Evolutionary conservation across 2,329 filamentous ascomycete genomes (phyloP).

Genomic region (Knoxdaviesia capensis): DNA sequence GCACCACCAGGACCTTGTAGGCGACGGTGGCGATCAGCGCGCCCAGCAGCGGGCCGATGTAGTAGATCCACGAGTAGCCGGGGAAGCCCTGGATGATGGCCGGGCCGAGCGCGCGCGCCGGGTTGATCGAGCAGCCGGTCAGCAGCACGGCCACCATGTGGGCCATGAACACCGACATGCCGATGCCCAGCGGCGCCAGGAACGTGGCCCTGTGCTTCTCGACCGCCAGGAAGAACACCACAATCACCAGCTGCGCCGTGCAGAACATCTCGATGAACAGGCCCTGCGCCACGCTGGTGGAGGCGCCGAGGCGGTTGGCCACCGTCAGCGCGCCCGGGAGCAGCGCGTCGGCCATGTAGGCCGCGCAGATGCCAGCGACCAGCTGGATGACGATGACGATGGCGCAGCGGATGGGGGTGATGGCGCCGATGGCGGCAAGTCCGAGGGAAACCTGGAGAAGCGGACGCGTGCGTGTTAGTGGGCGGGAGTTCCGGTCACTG

Average conservation of each 20-base stretch:
- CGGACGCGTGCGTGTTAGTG: background rate
- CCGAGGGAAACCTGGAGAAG: constrained; percentile 29
- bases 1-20: constrained; percentile 27
- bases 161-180: constrained; percentile 45
- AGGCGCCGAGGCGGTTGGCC: constrained; percentile 30
- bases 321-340: constrained; percentile 37
- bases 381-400: constrained; percentile 36
- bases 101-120: constrained; percentile 28
- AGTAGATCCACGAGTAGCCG: constrained; percentile 32
- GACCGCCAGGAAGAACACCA: constrained; percentile 48
- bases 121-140: constrained; percentile 28
- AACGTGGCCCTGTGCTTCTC: constrained; percentile 58
- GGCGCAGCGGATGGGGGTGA: constrained; percentile 28
- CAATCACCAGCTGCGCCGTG: constrained; percentile 40
- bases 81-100: constrained; percentile 21
- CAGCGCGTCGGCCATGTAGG: constrained; percentile 33
- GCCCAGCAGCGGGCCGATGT: constrained; percentile 30
- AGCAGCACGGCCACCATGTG: constrained; percentile 24
- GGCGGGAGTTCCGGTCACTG: too few relatives aligned
- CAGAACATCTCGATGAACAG: constrained; percentile 49
- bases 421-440: constrained; percentile 35
- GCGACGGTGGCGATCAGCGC: constrained; percentile 24
- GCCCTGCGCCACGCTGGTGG: constrained; percentile 31
- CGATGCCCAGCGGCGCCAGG: constrained; percentile 52
- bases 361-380: constrained; percentile 35